Conservation (phyloP, 257 asterid species). For the Salvia miltiorrhiza region DNA sequence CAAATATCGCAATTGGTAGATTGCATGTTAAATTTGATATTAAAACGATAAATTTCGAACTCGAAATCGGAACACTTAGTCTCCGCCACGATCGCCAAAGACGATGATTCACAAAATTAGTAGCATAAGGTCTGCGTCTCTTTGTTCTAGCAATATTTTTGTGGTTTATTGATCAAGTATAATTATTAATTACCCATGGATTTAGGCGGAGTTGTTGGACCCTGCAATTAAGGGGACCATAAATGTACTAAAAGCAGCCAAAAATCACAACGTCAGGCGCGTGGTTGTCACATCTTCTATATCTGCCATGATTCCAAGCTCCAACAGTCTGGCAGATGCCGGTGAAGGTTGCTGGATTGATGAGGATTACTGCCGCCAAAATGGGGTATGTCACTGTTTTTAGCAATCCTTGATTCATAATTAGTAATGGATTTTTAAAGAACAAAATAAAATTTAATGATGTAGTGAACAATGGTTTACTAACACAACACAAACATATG, state of each 20-base stretch:
- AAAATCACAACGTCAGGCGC: constrained; percentile 68
- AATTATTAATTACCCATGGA: background rate
- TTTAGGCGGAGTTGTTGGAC: constrained; percentile 60
- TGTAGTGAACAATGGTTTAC: too few relatives aligned
- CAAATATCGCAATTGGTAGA: too few relatives aligned
- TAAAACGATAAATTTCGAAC: background rate
- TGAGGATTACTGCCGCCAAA: constrained; percentile 67
- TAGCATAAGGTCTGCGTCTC: too few relatives aligned
- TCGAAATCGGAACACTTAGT: background rate
- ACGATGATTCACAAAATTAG: background rate
- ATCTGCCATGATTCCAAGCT: constrained; percentile 63
- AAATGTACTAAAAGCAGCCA: constrained; percentile 86
- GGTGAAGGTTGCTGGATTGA: constrained; percentile 92
- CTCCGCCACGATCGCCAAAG: background rate
- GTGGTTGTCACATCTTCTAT: constrained; percentile 85
- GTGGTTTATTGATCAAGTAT: too few relatives aligned
- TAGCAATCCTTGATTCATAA: too few relatives aligned
- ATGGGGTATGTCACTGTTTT: too few relatives aligned
- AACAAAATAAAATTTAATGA: too few relatives aligned
- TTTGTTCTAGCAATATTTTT: too few relatives aligned
- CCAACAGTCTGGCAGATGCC: constrained; percentile 54
- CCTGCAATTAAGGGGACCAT: constrained; percentile 89
- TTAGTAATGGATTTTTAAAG: too few relatives aligned
- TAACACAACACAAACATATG: too few relatives aligned
- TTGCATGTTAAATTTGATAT: background rate